Evolutionary conservation across 2,329 filamentous ascomycete genomes (phyloP), one percentile per base, ranked within the genome.

Genomic region (Ilyonectria robusta): DNA sequence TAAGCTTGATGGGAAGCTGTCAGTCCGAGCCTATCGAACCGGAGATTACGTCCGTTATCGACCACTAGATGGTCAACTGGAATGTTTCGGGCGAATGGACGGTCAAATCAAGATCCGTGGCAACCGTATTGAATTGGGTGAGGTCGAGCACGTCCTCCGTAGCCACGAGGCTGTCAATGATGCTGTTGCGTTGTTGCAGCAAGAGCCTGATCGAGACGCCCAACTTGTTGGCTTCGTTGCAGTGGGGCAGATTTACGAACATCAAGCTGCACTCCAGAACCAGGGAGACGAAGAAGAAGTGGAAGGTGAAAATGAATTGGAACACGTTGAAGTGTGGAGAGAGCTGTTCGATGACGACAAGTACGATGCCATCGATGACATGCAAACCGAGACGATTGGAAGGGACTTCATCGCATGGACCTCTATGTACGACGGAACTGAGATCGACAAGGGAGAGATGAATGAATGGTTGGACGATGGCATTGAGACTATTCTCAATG

Each of bases 401-500:
- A 58, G 62, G 2, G 78, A 80, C 42, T 80, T 79, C 31, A 69
- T 67, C 1, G 76, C 73, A 10, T 80, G 78, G 78, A 78, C 68
- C 5, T 80, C 78, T 0, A 78, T 77, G 74, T 79, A 78, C 33
- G 72, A 79, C 42, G 78, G 77, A 4, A 67, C 15, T 0, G 10
- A 65, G 1, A 77, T 79, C 4, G 70, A 76, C 46, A 72, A 68
- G 35, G 59, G 2, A 1, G 75, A 79, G 29, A 79, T 80, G 78
- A 58, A 74, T 3, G 77, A 78, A 53, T 80, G 78, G 78, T 67
- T 80, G 0, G 72, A 78, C 9, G 78, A 79, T 11, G 77, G 76
- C 1, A 75, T 79, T 1, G 15, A 56, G 1, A 64, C 70, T 0
- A 68, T 78, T 1, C 65, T 51, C 11, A 67, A 75, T 6, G 70